Evolutionary conservation across 179 eudicot species (phyloP).

Genomic region (Carnegiea gigantea): DNA sequence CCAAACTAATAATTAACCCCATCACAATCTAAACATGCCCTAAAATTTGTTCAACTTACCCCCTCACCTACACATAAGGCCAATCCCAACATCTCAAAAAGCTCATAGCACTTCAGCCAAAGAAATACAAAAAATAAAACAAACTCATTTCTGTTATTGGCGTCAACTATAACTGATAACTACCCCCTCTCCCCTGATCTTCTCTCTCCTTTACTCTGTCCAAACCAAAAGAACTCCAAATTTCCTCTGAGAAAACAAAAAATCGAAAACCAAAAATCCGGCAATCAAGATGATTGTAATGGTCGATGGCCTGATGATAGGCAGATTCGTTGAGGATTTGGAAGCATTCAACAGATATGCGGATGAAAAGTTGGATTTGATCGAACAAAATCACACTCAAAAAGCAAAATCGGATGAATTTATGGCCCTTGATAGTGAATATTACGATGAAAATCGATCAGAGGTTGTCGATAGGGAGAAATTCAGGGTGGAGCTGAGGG

Average conservation of each 20-base stretch:
- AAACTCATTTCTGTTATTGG: too few species aligned
- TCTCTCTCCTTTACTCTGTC: not conserved
- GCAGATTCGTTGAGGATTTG: conserved; percentile 1
- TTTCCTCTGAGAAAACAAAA: not conserved
- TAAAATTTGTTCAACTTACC: too few species aligned
- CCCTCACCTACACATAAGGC: too few species aligned
- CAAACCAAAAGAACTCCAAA: not conserved
- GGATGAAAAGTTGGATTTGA: not conserved
- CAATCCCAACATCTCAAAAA: too few species aligned
- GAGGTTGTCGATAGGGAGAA: not conserved
- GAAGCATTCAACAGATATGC: conserved; percentile 5
- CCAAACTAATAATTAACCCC: too few species aligned
- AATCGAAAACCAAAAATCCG: not conserved
- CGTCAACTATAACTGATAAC: too few species aligned
- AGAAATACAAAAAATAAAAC: too few species aligned
- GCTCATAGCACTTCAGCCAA: too few species aligned
- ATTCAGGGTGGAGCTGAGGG: not conserved
- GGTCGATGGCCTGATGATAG: conserved; percentile 4
- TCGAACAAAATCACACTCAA: not conserved
- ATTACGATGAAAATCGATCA: not conserved
- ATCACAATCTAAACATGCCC: too few species aligned
- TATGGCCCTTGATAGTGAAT: not conserved
- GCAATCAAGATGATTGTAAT: conserved; percentile 1
- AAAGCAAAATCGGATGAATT: not conserved
- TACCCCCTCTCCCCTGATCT: too few species aligned